Evolutionary conservation across 1,284 basidiomycete genomes (phyloP), one percentile per base, ranked within the genome.

Genomic region (Phylloporus sp.): DNA sequence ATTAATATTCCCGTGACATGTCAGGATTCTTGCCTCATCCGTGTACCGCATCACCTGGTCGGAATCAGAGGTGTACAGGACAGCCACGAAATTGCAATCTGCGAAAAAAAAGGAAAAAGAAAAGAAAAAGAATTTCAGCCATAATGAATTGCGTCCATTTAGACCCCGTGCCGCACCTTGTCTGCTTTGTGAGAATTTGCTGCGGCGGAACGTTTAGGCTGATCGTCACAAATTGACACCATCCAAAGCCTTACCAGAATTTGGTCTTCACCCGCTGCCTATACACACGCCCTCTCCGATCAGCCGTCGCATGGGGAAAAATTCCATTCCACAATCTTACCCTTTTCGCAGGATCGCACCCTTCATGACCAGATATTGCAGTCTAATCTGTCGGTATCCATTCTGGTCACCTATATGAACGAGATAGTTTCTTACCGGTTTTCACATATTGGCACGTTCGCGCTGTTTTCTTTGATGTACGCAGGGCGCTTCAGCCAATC

Each of bases 271-370:
- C 78, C 57, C 89, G 84, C 81, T 94, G 91, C 32, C 90, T 92
- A 69, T 60, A 64, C 46, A 24, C 53, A 22, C 29, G n/a, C n/a
- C n/a, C 34, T 37, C 39, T 66, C 61, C 63, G 44, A 63, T 74
- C 62, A 64, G 66, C 63, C 73, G 62, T 73, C 65, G 29, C 69
- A 64, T 63, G 49, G 47, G 39, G 47, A 56, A 66, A 65, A 69
- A 58, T 47, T 37, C 46, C 58, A 55, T 53, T 54, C 51, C 37
- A 56, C 56, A 49, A 49, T 69, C 79, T 70, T 74, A 91, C 85
- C 92, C 93, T 78, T 93, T 94, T 61, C 91, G 84, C 69, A 94
- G 75, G 70, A 94, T 92, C 29, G 91, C 91, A 62, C 92, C 92
- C 78, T 93, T 93, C 65, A 86, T 86, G 56, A 94, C 91, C 56